Base-by-base conservation (phyloP, 768 basidiomycete species). In the Chalciporus sphaerocephalus region DNA sequence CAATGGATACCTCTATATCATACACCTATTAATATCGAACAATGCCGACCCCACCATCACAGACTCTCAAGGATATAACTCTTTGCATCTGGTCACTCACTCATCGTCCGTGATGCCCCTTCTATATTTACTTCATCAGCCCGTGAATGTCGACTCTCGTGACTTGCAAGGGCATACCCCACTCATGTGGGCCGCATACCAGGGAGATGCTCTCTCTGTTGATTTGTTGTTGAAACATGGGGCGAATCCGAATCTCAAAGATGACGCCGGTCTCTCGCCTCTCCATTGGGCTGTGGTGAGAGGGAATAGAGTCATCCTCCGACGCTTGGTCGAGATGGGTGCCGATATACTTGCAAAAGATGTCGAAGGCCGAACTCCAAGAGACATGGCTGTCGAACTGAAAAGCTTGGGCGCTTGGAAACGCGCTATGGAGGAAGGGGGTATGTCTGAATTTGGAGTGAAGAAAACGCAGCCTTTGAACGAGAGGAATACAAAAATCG, bases 141-240 rank as follows among this genome's bases (percentile, higher is more conserved):
- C 94, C 3, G 79, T 99, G 51, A 85, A 82, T 34, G 86, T 97
- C 47, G 96, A 99, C 62, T 85, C 86, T 38, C 78, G 83, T 32
- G 96, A 99, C 64, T 74, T 83, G 1, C 87, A 91, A 57, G 96
- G 96, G 0, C 96, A 98, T 61, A 96, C 95, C 0, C 77, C 90
- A 0, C 75, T 98, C 40, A 96, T 97, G 91, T 99, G 96, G 96
- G 96, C 96, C 5, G 91, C 92, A 8, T 99, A 98, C 66, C 96
- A 99, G 64, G 96, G 96, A 37, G 96, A 99, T 60, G 93, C 92
- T 2, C 78, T 98, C 25, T 92, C 89, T 3, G 93, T 98, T 5
- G 93, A 97, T 52, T 66, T 98, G 37, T 69, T 99, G 33, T 75
- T 99, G 41, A 79, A 83, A 45, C 90, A 94, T 54, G 91, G 91